phyloP scores from a whole-genome alignment of 768 basidiomycete genomes.

The Hypholoma sublateritium region DNA sequence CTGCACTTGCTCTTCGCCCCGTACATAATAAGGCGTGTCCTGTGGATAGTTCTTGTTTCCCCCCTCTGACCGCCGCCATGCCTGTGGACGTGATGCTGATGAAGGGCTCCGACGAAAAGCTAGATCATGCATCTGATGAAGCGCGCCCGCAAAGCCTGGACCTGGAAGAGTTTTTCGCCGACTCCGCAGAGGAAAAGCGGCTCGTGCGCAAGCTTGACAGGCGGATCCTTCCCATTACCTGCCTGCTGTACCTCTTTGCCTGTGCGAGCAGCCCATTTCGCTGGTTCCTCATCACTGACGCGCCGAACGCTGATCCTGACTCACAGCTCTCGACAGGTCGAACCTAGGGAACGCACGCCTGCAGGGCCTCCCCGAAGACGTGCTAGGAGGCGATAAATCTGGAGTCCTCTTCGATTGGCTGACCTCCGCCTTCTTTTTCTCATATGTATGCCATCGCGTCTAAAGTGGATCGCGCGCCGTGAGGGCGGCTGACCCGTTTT shows the following conservation, averaged over 20 bases:
- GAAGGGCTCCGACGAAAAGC: conserved; percentile 4
- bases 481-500: not conserved
- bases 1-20: not conserved
- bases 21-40: not conserved
- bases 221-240: conserved; percentile 70
- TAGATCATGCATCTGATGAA: conserved; percentile 1
- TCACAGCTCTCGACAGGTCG: conserved; percentile 65
- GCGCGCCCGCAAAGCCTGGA: not conserved
- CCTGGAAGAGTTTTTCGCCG: not conserved
- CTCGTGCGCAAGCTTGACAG: conserved; percentile 66
- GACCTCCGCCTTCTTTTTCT: conserved; percentile 75
- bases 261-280: conserved; percentile 44
- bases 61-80: not conserved
- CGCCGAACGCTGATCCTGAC: not conserved
- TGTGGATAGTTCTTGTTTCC: not conserved
- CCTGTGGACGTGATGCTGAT: not conserved
- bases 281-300: not conserved
- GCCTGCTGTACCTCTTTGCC: conserved; percentile 74
- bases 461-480: not conserved
- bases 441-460: conserved; percentile 51
- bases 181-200: conserved; percentile 40
- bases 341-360: conserved; percentile 81
- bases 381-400: conserved; percentile 65
- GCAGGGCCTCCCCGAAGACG: conserved; percentile 65
- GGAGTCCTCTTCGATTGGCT: conserved; percentile 78